phyloP scores from a whole-genome alignment of 495 filamentous ascomycete species.

The Pseudevernia furfuracea region DNA sequence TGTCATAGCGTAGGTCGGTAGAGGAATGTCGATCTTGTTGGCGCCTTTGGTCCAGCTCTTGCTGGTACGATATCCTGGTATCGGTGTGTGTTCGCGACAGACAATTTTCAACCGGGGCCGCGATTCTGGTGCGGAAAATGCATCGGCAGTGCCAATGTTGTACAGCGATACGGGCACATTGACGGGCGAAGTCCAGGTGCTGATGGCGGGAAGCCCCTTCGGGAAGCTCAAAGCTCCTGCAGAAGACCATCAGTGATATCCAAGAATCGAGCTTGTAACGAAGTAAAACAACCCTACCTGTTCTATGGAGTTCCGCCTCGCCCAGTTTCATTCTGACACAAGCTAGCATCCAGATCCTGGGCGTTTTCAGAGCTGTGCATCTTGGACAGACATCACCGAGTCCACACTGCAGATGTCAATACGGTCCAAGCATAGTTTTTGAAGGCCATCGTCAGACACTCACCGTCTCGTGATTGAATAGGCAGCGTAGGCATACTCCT shows the following conservation, averaged over 20 bases:
- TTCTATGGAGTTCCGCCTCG: constrained; percentile 1
- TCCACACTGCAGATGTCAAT: background rate
- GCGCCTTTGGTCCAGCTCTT: background rate
- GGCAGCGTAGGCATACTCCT: background rate
- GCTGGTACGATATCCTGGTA: background rate
- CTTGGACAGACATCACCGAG: background rate
- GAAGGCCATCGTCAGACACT: background rate
- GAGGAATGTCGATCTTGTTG: background rate
- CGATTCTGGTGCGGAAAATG: background rate
- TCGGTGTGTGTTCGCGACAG: background rate
- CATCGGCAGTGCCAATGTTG: background rate
- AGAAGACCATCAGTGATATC: background rate
- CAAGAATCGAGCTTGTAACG: no score
- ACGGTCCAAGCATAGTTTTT: background rate
- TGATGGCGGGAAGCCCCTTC: background rate
- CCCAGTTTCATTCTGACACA: constrained; percentile 1
- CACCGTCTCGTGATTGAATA: background rate
- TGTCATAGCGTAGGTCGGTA: constrained; percentile 1
- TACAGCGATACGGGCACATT: background rate
- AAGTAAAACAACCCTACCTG: background rate
- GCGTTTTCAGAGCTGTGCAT: background rate
- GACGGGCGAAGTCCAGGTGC: background rate
- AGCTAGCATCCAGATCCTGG: background rate
- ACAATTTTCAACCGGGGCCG: background rate
- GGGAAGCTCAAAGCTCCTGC: constrained; percentile 6